phyloP scores from a whole-genome alignment of 805 yeast species.

The Candida maesae region DNA sequence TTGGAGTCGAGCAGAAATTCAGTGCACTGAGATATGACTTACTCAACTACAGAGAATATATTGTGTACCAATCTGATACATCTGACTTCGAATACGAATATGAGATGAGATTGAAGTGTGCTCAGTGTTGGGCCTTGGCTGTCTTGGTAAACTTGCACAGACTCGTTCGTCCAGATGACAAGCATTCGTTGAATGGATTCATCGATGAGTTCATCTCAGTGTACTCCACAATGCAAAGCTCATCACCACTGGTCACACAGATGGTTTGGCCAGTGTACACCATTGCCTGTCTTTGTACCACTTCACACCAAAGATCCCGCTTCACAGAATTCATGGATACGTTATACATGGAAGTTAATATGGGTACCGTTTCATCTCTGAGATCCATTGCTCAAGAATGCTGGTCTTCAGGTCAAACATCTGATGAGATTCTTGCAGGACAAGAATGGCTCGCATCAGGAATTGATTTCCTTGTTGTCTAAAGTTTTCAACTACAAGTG shows the following conservation, averaged over 20 bases:
- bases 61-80: conserved; percentile 23
- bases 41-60: conserved; percentile 46
- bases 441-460: conserved; percentile 47
- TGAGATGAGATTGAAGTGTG: conserved; percentile 42
- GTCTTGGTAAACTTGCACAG: conserved; percentile 32
- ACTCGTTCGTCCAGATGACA: conserved; percentile 30
- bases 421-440: conserved; percentile 41
- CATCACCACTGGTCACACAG: conserved; percentile 49
- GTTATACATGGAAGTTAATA: conserved; percentile 44
- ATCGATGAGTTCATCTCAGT: conserved; percentile 45
- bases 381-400: conserved; percentile 40
- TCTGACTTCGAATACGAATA: conserved; percentile 35
- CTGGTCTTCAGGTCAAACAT: conserved; percentile 41
- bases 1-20: conserved; percentile 24
- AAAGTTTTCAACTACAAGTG: not conserved
- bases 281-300: conserved; percentile 42
- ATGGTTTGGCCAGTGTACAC: conserved; percentile 63
- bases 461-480: conserved; percentile 42
- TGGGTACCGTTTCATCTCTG: conserved; percentile 49
- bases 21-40: conserved; percentile 33
- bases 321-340: conserved; percentile 36
- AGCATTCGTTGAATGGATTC: conserved; percentile 29
- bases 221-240: conserved; percentile 42
- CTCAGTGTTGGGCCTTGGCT: conserved; percentile 54
- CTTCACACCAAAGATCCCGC: conserved; percentile 29